Base-by-base conservation (phyloP, 306 rosid species). In the Lathyrus oleraceus region DNA sequence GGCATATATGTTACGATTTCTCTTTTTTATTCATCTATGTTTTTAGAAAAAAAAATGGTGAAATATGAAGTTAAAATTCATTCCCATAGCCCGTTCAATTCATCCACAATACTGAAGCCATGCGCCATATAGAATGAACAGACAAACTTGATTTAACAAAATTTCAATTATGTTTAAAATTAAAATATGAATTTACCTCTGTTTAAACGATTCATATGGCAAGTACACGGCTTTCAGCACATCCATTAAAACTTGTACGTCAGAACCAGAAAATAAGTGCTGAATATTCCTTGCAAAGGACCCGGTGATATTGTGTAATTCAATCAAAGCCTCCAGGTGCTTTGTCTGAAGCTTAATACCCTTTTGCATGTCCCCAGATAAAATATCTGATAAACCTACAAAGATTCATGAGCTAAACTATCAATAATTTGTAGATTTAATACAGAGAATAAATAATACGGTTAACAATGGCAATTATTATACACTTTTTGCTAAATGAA, bases 321-420 rank as follows among this genome's bases (percentile, higher is more conserved):
- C 97, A 79, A 91, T 95, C 84, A 91, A 84, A 61, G 92, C 89
- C 75, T 87, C 96, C 66, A 95, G 79, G 79, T 95, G 99, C 83
- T 86, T 95, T 6, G 91, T 85, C 84, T 91, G 99, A 81, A 87
- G 86, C 85, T 86, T 95, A 76, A 81, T 88, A 74, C 99, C 99
- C 86, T 95, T 95, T 52, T 93, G 96, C 97, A 89, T 91, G 76
- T 89, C 97, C 58, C 97, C 96, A 63, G 97, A 88, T 73, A 95
- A 80, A 71, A 86, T 86, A 79, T 95, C 97, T 49, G 84, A 82
- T 74, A 91, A 85, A 72, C 99, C 99, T 95, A 80, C 62, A 69
- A 49, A 64, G 35, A 78, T 59, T 76, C 10, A 73, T 40, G 32
- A 84, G 77, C 53, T 62, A 61, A 76, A 42, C 69, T 32, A 60